phyloP scores from a whole-genome alignment of 2,329 filamentous ascomycete species.

The Xylariaceae sp. region DNA sequence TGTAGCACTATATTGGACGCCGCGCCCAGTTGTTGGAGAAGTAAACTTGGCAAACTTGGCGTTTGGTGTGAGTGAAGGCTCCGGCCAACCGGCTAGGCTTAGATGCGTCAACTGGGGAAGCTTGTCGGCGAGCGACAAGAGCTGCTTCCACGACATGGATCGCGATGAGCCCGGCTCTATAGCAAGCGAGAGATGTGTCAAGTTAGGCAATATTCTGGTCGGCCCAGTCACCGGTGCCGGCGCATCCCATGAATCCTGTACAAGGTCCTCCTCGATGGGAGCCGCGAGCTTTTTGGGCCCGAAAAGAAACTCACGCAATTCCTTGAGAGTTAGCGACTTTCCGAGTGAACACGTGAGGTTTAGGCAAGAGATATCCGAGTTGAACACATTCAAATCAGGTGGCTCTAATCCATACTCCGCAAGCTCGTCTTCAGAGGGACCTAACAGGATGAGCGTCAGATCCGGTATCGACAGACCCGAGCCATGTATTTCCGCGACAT shows the following conservation, averaged over 20 bases:
- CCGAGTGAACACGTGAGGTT: slow-evolving; percentile 52
- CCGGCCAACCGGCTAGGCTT: slow-evolving; percentile 58
- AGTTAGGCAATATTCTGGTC: slow-evolving; percentile 45
- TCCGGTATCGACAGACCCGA: slow-evolving; percentile 47
- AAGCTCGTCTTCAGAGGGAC: slow-evolving; percentile 29
- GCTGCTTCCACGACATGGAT: slow-evolving; percentile 52
- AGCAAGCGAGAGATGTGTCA: slow-evolving; percentile 58
- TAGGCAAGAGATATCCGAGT: slow-evolving; percentile 46
- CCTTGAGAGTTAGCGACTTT: slow-evolving; percentile 46
- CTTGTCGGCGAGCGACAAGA: slow-evolving; percentile 49
- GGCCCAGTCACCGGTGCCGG: slow-evolving; percentile 29
- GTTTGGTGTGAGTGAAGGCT: slow-evolving; percentile 52
- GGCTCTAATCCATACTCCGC: slow-evolving; percentile 29
- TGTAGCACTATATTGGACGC: slow-evolving; percentile 50
- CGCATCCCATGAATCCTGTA: slow-evolving; percentile 52
- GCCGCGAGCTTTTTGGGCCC: slow-evolving; percentile 27
- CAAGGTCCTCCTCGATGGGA: slow-evolving; percentile 24
- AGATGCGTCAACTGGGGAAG: slow-evolving; percentile 54
- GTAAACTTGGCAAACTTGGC: slow-evolving; percentile 45
- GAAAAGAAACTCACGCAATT: slow-evolving; percentile 48
- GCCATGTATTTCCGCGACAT: slow-evolving; percentile 42
- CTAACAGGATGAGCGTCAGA: slow-evolving; percentile 37
- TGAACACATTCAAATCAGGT: slow-evolving; percentile 31
- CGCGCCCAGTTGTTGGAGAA: slow-evolving; percentile 38
- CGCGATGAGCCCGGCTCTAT: slow-evolving; percentile 35